Base-by-base conservation (phyloP, 2,329 filamentous ascomycete genomes). In the Beauveria sp. region DNA sequence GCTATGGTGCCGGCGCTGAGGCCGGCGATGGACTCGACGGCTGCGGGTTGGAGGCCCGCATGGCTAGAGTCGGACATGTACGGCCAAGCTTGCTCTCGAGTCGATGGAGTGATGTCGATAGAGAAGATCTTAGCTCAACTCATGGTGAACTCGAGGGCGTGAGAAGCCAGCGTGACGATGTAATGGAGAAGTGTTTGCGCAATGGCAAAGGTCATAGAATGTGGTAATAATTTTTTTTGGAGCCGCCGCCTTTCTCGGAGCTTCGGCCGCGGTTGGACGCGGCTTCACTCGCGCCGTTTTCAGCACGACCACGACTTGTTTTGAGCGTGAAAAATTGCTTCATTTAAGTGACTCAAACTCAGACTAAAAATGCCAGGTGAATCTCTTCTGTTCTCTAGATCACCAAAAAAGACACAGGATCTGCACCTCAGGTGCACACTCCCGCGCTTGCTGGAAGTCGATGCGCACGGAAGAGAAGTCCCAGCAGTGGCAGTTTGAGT, bases 11-110 rank as follows among this genome's bases (percentile, higher is more conserved):
- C 95, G 63, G 95, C 95, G 66, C 88, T 89, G 74, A 99, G 88
- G 68, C 95, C 95, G 64, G 95, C 91, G 73, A 93, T 81, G 70
- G 89, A 88, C 82, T 98, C 95, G 75, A 97, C 84, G 71, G 90
- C 75, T 68, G 89, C 91, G 75, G 90, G 86, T 70, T 89, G 88
- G 71, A 89, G 79, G 75, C 82, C 84, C 77, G 78, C 83, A 79
- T 82, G 70, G 66, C 76, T 76, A 65, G 69, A 66, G 68, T 75
- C 73, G 70, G 74, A 77, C 80, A 82, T 82, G 71, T 71, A 77
- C 71, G 69, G 57, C 54, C 63, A 34, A 34, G 58, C 60, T 51
- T 34, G n/a, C 16, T 62, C 24, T 30, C 38, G 5, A 24, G 12
- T 56, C 14, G 51, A 2, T 38, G 51, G 10, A 45, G 5, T 28